Evolutionary conservation across 164 flowering plant species (phyloP).

Genomic region (Nymphaea colorata): DNA sequence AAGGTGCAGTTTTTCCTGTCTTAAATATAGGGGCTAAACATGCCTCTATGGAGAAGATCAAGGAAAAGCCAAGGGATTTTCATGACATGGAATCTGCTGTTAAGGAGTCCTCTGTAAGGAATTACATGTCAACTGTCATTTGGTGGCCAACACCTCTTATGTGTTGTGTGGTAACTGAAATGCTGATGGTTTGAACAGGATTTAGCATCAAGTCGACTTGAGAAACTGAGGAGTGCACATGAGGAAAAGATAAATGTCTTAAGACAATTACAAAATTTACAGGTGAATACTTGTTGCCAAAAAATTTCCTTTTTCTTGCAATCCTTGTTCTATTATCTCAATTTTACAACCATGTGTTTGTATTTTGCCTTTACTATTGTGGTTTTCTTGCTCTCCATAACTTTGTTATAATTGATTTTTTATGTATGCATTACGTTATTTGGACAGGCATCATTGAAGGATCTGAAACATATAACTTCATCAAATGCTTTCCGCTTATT

Average conservation of each 20-base stretch:
- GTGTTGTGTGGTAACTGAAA: background rate
- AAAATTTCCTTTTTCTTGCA: too few species aligned
- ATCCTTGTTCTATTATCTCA: background rate
- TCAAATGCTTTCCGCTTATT: conserved; percentile 43
- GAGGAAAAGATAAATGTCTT: conserved; percentile 56
- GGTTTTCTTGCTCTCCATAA: too few species aligned
- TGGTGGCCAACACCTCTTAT: background rate
- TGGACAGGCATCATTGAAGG: conserved; percentile 66
- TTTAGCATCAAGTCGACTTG: conserved; percentile 40
- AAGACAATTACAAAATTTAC: conserved; percentile 40
- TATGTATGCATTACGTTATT: background rate
- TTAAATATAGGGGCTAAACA: conserved; percentile 45
- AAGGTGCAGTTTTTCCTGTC: conserved; percentile 49
- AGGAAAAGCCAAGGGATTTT: conserved; percentile 61
- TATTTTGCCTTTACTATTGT: too few species aligned
- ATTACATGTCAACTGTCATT: background rate
- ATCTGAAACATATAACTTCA: conserved; percentile 45
- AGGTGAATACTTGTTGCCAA: conserved; percentile 29
- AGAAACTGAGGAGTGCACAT: conserved; percentile 53
- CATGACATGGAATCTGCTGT: conserved; percentile 66
- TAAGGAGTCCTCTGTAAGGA: conserved; percentile 56
- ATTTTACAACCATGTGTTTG: background rate
- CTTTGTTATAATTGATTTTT: too few species aligned
- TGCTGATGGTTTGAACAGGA: conserved; percentile 28
- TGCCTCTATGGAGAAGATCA: conserved; percentile 36